These are phyloP conservation scores for Colletotrichum sojae DNA, from an alignment of 2,329 filamentous ascomycete genomes.

Conservation along the genomic window DNA sequence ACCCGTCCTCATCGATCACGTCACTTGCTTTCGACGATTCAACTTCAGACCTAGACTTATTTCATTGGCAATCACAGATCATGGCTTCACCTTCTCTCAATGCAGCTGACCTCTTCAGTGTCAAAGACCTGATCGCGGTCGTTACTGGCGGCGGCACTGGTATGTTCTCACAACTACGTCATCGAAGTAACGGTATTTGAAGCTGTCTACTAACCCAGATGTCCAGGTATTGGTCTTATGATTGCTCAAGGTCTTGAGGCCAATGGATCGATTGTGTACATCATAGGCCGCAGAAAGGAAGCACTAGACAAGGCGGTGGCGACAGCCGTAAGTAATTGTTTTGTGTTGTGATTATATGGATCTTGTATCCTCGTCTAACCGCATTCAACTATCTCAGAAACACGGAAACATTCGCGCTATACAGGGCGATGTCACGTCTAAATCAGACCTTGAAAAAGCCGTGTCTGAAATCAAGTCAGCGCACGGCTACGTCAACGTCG, in stretches of 20 bases:
- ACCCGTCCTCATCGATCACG: background rate
- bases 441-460: slow-evolving; percentile 60
- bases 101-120: slow-evolving; percentile 57
- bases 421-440: slow-evolving; percentile 50
- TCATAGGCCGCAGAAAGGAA: slow-evolving; percentile 63
- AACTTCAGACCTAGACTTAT: slow-evolving; percentile 24
- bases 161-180: slow-evolving; percentile 13
- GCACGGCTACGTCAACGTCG: slow-evolving; percentile 67
- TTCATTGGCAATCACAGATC: slow-evolving; percentile 20
- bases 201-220: background rate
- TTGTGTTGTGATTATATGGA: no score
- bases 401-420: slow-evolving; percentile 43
- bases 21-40: slow-evolving; percentile 30
- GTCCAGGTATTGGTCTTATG: slow-evolving; percentile 63
- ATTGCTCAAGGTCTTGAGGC: slow-evolving; percentile 63
- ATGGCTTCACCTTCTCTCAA: slow-evolving; percentile 30
- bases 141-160: slow-evolving; percentile 65
- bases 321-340: slow-evolving; percentile 44
- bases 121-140: slow-evolving; percentile 67
- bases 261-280: slow-evolving; percentile 67
- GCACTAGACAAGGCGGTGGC: slow-evolving; percentile 57
- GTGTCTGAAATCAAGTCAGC: slow-evolving; percentile 62
- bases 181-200: background rate
- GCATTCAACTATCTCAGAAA: slow-evolving; percentile 6
- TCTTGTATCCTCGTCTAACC: background rate